Percentiles rank a stretch among this genome's conserved stretches.
These are phyloP conservation scores for Adansonia gregorii DNA, from an alignment of 441 rosid genomes.

Conservation along the genomic window DNA sequence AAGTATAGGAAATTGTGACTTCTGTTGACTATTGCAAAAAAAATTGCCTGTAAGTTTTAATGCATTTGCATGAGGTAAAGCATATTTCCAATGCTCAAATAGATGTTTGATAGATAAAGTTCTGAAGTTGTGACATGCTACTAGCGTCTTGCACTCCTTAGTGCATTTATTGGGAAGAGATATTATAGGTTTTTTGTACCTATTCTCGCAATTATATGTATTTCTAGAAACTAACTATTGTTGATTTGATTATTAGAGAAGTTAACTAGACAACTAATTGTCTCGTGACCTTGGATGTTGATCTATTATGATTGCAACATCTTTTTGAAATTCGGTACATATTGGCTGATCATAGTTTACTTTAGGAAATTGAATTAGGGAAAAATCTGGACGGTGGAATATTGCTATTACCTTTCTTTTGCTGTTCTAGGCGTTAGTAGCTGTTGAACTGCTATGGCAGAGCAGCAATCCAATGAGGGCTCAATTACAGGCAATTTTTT, in stretches of 20 bases:
- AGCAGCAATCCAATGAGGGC: constrained; percentile 52
- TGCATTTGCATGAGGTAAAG: background rate
- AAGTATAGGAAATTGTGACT: background rate
- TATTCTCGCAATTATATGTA: background rate
- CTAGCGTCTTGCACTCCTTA: background rate
- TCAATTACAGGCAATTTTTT: constrained; percentile 52
- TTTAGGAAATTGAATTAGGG: background rate
- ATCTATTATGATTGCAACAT: background rate
- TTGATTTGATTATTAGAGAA: background rate
- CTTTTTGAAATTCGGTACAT: background rate
- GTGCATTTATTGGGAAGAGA: background rate
- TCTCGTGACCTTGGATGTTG: background rate
- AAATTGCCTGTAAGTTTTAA: background rate
- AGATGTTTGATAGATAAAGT: background rate
- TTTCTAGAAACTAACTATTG: background rate
- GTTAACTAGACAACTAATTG: background rate
- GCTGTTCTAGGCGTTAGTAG: constrained; percentile 27
- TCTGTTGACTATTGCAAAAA: constrained; percentile 6
- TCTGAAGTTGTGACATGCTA: background rate
- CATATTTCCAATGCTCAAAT: background rate
- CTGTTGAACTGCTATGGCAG: constrained; percentile 62
- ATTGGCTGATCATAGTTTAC: constrained; percentile 1
- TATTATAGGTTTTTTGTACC: background rate
- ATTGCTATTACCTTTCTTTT: background rate
- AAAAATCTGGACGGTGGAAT: background rate